A percentile compares a stretch with the other conserved stretches of the same genome.
These are phyloP conservation scores for Xylariaceae sp. DNA, from an alignment of 2,329 filamentous ascomycete genomes.

Conservation along the genomic window DNA sequence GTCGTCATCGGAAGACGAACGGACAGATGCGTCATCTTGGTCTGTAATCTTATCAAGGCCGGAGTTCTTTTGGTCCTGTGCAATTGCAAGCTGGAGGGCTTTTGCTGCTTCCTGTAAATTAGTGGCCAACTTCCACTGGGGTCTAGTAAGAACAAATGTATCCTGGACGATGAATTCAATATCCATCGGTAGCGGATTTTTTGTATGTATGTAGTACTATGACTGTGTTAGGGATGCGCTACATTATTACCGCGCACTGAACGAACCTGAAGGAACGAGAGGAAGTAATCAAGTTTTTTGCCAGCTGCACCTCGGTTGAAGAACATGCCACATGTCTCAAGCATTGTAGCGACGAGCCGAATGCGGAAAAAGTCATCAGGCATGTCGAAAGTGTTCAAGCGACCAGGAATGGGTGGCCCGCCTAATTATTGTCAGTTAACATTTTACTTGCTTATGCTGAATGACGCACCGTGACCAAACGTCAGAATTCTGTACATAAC, in stretches of 20 bases:
- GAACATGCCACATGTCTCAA: conserved; percentile 96
- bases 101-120: conserved; percentile 83
- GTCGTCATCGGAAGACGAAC: conserved; percentile 77
- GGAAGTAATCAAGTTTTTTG: conserved; percentile 97
- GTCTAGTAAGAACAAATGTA: conserved; percentile 81
- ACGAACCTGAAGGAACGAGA: conserved; percentile 86
- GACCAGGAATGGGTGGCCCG: conserved; percentile 80
- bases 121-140: conserved; percentile 88
- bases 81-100: conserved; percentile 85
- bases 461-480: conserved; percentile 75
- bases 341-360: conserved; percentile 82
- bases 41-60: conserved; percentile 73
- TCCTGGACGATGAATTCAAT: conserved; percentile 97
- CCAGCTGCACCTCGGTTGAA: conserved; percentile 92
- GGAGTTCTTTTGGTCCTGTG: conserved; percentile 84
- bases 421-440: conserved; percentile 48
- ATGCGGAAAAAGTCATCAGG: conserved; percentile 97
- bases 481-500: conserved; percentile 93
- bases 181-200: conserved; percentile 91
- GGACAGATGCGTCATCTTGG: conserved; percentile 74
- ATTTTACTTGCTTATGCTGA: background rate
- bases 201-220: conserved; percentile 92
- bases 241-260: background rate
- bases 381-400: conserved; percentile 78
- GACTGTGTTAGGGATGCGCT: conserved; percentile 23